These are phyloP conservation scores for Quercus berberidifolia DNA, from an alignment of 306 rosid species.

Conservation along the genomic window DNA sequence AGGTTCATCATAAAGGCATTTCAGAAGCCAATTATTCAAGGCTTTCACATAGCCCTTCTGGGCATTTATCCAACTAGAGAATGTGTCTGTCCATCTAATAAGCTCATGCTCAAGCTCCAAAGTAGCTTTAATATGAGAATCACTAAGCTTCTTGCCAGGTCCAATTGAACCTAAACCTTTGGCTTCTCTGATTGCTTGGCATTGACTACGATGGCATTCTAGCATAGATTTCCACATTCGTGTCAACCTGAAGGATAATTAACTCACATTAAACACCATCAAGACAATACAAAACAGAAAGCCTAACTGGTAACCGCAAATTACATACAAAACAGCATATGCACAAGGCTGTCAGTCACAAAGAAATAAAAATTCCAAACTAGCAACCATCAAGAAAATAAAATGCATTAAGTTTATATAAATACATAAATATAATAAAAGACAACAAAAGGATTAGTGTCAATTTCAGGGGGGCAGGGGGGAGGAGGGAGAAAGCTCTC, in stretches of 20 bases:
- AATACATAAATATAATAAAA: conserved; percentile 3
- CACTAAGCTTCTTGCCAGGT: conserved; percentile 66
- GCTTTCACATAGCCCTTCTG: conserved; percentile 90
- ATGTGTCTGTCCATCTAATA: conserved; percentile 79
- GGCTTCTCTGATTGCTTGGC: conserved; percentile 83
- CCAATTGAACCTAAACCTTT: conserved; percentile 73
- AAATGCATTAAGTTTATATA: background rate
- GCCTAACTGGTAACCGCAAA: background rate
- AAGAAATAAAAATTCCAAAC: background rate
- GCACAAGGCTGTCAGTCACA: background rate
- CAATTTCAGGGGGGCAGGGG: no score
- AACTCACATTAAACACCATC: background rate
- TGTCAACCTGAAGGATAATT: conserved; percentile 54
- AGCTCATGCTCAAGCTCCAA: conserved; percentile 77
- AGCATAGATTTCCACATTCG: conserved; percentile 97
- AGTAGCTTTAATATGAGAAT: conserved; percentile 67
- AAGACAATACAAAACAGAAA: conserved; percentile 6
- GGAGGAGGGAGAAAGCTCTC: background rate
- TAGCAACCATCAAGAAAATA: conserved; percentile 7
- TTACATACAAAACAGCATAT: background rate
- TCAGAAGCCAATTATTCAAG: conserved; percentile 83
- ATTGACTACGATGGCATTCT: conserved; percentile 83
- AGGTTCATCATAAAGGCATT: conserved; percentile 75
- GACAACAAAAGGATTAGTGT: background rate
- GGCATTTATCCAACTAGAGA: conserved; percentile 80